Conservation (phyloP, 2,329 filamentous ascomycete genomes). For the Fusarium mangiferae region DNA sequence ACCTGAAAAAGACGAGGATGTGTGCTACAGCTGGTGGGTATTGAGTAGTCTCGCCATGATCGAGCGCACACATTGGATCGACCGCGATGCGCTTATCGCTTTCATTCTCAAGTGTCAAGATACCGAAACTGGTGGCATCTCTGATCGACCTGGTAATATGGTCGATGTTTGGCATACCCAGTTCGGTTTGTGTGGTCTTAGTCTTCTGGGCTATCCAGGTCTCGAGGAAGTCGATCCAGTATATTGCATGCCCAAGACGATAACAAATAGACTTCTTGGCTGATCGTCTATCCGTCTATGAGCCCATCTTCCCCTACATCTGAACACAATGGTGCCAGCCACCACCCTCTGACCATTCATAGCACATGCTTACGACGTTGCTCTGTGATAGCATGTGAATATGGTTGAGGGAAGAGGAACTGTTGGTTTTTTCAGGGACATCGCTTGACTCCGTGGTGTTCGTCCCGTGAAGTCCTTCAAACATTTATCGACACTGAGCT, state of each 20-base stretch:
- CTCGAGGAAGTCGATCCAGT: constrained; percentile 85
- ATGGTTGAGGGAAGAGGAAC: constrained; percentile 71
- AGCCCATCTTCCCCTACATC: neutral
- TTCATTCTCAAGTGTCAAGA: constrained; percentile 95
- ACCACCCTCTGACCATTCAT: constrained; percentile 74
- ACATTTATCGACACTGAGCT: constrained; percentile 22
- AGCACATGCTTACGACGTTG: constrained; percentile 65
- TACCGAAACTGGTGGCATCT: constrained; percentile 81
- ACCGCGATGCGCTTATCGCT: constrained; percentile 77
- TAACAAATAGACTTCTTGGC: constrained; percentile 68
- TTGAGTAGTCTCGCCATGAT: constrained; percentile 92
- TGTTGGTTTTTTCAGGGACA: constrained; percentile 45
- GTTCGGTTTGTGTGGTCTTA: constrained; percentile 89
- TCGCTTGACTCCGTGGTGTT: constrained; percentile 38
- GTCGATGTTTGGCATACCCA: constrained; percentile 97
- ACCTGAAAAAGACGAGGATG: constrained; percentile 95
- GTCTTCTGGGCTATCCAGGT: constrained; percentile 80
- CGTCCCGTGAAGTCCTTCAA: constrained; percentile 44
- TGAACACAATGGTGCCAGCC: neutral
- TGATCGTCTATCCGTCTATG: constrained; percentile 25
- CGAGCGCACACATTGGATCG: constrained; percentile 89
- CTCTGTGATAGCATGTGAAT: constrained; percentile 71
- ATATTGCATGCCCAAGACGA: constrained; percentile 82
- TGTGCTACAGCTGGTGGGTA: constrained; percentile 99
- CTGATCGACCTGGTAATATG: constrained; percentile 91